Percentiles rank a stretch among this genome's conserved stretches.
Conservation (phyloP, 2,329 filamentous ascomycete genomes). For the Sporothrix brunneoviolacea region DNA sequence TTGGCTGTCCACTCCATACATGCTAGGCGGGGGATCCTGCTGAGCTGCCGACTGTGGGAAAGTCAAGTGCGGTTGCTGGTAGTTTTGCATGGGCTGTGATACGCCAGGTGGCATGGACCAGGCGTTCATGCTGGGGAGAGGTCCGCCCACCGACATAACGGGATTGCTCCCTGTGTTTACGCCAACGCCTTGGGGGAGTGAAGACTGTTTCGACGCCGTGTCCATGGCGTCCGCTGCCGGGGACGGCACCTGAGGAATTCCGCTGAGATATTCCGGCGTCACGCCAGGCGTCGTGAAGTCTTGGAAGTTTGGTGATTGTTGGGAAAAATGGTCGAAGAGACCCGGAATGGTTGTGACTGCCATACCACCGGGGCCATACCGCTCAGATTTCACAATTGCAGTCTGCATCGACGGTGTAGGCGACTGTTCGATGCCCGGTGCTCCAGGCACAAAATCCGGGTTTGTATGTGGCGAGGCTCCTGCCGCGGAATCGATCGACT, state of each 20-base stretch:
- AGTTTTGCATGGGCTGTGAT: slow-evolving; percentile 3
- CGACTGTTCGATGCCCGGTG: slow-evolving; percentile 22
- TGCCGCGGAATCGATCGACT: slow-evolving; percentile 17
- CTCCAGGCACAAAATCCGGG: slow-evolving; percentile 2
- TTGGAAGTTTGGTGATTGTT: slow-evolving; percentile 23
- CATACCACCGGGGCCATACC: background rate
- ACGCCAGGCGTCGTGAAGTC: slow-evolving; percentile 16
- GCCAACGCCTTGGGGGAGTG: background rate
- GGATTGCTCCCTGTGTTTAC: background rate
- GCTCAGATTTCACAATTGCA: background rate
- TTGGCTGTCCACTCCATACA: slow-evolving; percentile 42
- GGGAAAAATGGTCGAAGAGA: slow-evolving; percentile 25
- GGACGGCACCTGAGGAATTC: background rate
- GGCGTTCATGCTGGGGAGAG: slow-evolving; percentile 7
- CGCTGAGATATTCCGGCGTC: slow-evolving; percentile 12
- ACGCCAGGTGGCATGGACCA: slow-evolving; percentile 12
- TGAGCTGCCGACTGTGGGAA: background rate
- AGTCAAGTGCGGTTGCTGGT: background rate
- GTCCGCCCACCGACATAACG: background rate
- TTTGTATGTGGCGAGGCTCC: background rate
- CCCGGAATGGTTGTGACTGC: background rate
- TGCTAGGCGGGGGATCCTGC: slow-evolving; percentile 16
- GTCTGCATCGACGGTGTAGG: slow-evolving; percentile 1
- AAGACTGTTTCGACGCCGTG: background rate
- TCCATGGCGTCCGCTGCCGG: background rate